These are phyloP conservation scores for Parascedosporium putredinis DNA, from an alignment of 2,329 filamentous ascomycete species.

Conservation along the genomic window DNA sequence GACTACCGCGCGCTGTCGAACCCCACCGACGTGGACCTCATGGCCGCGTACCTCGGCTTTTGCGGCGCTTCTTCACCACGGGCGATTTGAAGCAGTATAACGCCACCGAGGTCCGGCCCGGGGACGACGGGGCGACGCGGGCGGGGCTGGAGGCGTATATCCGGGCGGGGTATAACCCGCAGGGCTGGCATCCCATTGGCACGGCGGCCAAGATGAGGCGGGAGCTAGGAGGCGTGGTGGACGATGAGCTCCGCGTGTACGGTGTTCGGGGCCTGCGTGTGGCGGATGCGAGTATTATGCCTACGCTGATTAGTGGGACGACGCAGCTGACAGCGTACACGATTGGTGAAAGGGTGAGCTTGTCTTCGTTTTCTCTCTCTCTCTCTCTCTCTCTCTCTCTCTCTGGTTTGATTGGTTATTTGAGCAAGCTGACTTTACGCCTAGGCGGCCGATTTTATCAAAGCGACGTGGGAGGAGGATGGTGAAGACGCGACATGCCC, in stretches of 20 bases:
- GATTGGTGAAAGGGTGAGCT: conserved; percentile 21
- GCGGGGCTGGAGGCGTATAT: conserved; percentile 3
- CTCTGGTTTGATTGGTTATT: too few relatives aligned
- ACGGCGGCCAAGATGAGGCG: conserved; percentile 27
- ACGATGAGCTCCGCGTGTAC: conserved; percentile 17
- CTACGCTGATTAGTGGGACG: conserved; percentile 18
- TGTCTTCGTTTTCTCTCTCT: too few relatives aligned
- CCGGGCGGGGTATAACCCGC: conserved; percentile 1
- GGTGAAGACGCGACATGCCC: not conserved
- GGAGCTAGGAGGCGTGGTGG: conserved; percentile 27
- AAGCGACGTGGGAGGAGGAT: not conserved
- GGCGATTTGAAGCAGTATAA: not conserved
- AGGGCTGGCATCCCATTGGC: conserved; percentile 8
- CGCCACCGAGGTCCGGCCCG: conserved; percentile 3
- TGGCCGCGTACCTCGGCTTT: conserved; percentile 26
- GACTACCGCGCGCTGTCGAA: conserved; percentile 29
- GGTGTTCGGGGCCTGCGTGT: conserved; percentile 20
- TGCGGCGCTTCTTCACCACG: conserved; percentile 17
- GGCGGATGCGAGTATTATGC: conserved; percentile 24
- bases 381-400: too few relatives aligned
- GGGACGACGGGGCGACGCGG: not conserved
- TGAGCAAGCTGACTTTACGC: not conserved
- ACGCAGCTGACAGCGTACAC: conserved; percentile 20
- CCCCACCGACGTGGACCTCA: conserved; percentile 25
- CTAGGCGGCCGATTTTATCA: conserved; percentile 4